Evolutionary conservation across 306 rosid species (phyloP).

Genomic region (Gleditsia sinensis): DNA sequence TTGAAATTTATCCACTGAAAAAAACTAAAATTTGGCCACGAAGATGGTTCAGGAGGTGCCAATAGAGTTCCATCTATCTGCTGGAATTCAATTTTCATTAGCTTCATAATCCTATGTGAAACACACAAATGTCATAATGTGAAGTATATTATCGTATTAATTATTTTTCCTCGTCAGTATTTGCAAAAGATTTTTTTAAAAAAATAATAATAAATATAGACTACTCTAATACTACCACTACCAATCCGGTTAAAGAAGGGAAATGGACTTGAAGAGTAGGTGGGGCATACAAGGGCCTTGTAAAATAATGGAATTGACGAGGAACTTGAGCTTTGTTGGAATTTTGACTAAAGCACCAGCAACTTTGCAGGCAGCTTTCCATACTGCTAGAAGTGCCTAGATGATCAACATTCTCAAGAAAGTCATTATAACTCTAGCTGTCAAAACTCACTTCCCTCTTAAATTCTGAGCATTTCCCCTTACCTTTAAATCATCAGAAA

Average conservation of each 20-base stretch:
- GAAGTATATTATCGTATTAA: conserved; percentile 6
- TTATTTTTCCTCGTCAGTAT: background rate
- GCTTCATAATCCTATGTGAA: no score
- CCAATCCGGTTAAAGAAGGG: no score
- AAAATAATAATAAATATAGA: background rate
- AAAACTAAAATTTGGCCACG: conserved; percentile 73
- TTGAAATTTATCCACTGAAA: conserved; percentile 92
- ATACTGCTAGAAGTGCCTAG: conserved; percentile 81
- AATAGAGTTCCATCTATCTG: conserved; percentile 87
- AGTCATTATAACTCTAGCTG: background rate
- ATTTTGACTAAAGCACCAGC: conserved; percentile 61
- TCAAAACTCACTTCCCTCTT: background rate
- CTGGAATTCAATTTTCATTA: conserved; percentile 27
- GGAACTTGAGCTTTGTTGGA: conserved; percentile 64
- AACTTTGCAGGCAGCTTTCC: conserved; percentile 81
- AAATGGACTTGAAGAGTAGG: conserved; percentile 76
- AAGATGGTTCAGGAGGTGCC: conserved; percentile 68
- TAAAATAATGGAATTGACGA: conserved; percentile 68
- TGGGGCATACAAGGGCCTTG: conserved; percentile 86
- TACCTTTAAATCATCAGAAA: conserved; percentile 86
- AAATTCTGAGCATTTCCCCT: background rate
- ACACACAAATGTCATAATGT: no score
- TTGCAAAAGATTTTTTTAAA: background rate
- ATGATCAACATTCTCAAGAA: conserved; percentile 22
- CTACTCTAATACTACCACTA: no score